A percentile compares a stretch with the other conserved stretches of the same genome.
phyloP scores from a whole-genome alignment of 495 filamentous ascomycete species.

The Penicillium canescens region DNA sequence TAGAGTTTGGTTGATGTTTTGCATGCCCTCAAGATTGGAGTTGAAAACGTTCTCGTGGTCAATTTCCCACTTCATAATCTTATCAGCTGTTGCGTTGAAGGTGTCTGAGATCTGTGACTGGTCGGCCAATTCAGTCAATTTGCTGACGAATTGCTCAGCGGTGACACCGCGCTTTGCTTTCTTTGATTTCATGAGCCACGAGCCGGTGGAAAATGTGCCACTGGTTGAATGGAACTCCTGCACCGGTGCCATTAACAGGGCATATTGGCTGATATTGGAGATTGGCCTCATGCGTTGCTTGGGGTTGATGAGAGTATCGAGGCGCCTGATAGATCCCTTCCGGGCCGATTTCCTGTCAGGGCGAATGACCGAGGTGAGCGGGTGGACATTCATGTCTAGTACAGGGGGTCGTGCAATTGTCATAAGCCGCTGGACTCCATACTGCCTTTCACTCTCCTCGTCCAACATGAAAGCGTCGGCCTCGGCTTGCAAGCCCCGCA shows the following conservation, averaged over 20 bases:
- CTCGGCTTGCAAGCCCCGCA: constrained; percentile 8
- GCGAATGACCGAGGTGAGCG: constrained; percentile 28
- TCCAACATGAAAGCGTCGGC: constrained; percentile 4
- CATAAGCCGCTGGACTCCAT: constrained; percentile 34
- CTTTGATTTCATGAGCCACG: constrained; percentile 9
- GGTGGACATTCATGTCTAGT: constrained; percentile 8
- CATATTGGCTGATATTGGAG: constrained; percentile 30
- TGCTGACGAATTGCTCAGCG: constrained; percentile 27
- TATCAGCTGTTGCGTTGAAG: constrained; percentile 28
- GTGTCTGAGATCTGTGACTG: background rate
- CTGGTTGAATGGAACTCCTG: constrained; percentile 39
- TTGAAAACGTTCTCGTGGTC: constrained; percentile 33
- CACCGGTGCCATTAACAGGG: constrained; percentile 48
- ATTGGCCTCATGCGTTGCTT: constrained; percentile 15
- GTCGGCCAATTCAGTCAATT: constrained; percentile 21
- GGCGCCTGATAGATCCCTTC: background rate
- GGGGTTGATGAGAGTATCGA: background rate
- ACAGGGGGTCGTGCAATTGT: constrained; percentile 24
- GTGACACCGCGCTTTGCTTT: constrained; percentile 4
- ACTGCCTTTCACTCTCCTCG: constrained; percentile 1
- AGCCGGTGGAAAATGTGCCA: constrained; percentile 48
- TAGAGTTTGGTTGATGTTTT: constrained; percentile 40
- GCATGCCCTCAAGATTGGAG: constrained; percentile 14
- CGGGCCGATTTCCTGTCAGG: constrained; percentile 1
- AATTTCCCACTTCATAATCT: constrained; percentile 40